A percentile compares a stretch with the other conserved stretches of the same genome.
These are phyloP conservation scores for Dictyostelium firmibasis DNA, from an alignment of 78 protist genomes.

Conservation along the genomic window DNA sequence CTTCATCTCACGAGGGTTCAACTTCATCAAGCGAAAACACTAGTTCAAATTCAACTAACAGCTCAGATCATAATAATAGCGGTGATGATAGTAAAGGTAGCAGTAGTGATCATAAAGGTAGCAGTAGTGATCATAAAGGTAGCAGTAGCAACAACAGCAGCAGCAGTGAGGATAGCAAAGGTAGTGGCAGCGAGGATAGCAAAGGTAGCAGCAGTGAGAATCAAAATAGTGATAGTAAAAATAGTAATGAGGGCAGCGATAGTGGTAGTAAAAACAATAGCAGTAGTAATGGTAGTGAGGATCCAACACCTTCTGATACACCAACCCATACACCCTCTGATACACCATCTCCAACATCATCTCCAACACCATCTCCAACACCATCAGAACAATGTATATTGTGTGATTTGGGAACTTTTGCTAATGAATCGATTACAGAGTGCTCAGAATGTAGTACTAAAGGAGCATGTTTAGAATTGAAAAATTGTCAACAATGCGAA, in stretches of 20 bases:
- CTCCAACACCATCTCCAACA: neutral
- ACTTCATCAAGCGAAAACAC: neutral
- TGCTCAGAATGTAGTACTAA: neutral
- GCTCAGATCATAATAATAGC: neutral
- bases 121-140: neutral
- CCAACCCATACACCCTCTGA: neutral
- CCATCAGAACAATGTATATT: neutral
- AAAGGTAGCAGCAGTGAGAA: neutral
- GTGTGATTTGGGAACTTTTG: neutral
- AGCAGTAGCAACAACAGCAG: neutral
- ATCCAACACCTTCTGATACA: conserved; percentile 32
- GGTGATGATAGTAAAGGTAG: neutral
- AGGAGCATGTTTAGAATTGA: neutral
- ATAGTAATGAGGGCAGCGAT: neutral
- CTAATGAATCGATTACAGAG: neutral
- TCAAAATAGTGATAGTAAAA: neutral
- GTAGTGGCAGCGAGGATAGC: neutral
- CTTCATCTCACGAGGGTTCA: conserved; percentile 10
- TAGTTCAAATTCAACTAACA: neutral
- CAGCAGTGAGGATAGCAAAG: neutral
- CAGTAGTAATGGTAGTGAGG: neutral
- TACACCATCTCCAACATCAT: neutral
- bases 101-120: neutral
- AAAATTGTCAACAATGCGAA: neutral
- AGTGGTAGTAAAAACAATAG: neutral